phyloP scores from a whole-genome alignment of 768 basidiomycete genomes.

The Nevesoporus exiguus region DNA sequence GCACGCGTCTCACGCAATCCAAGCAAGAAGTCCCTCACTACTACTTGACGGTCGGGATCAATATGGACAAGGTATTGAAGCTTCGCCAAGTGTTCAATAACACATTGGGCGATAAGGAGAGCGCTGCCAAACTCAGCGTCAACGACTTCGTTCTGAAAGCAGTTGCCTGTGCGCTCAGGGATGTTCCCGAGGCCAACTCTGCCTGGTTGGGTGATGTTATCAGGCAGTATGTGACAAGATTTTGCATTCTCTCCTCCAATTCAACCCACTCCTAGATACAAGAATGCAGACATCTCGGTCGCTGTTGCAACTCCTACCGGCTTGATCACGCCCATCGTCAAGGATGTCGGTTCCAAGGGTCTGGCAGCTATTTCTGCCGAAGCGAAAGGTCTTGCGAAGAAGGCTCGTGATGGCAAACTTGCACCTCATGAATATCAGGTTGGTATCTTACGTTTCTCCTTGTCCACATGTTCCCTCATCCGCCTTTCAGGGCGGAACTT shows the following conservation, averaged over 20 bases:
- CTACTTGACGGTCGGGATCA: conserved; percentile 91
- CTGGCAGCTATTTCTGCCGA: conserved; percentile 90
- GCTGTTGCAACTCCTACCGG: conserved; percentile 96
- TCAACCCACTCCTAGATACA: conserved; percentile 55
- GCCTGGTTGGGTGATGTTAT: conserved; percentile 97
- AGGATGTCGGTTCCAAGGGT: conserved; percentile 90
- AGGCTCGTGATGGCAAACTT: conserved; percentile 95
- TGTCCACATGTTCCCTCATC: not conserved
- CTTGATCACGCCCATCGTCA: conserved; percentile 96
- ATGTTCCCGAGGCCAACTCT: conserved; percentile 97
- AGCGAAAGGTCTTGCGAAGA: conserved; percentile 88
- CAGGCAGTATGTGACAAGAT: conserved; percentile 65
- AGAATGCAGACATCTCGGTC: conserved; percentile 94
- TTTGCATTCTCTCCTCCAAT: not conserved
- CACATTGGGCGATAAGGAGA: conserved; percentile 80
- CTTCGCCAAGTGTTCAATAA: conserved; percentile 96
- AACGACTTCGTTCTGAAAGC: conserved; percentile 99
- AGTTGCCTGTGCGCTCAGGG: conserved; percentile 81
- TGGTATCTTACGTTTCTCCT: conserved; percentile 6
- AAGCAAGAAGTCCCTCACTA: conserved; percentile 97
- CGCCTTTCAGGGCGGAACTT: conserved; percentile 77
- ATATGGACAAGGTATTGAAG: conserved; percentile 95
- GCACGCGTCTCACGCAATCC: conserved; percentile 82
- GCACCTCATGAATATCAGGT: conserved; percentile 96
- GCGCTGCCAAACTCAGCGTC: conserved; percentile 89